phyloP scores from a whole-genome alignment of 768 basidiomycete genomes.

The Hypholoma sublateritium region DNA sequence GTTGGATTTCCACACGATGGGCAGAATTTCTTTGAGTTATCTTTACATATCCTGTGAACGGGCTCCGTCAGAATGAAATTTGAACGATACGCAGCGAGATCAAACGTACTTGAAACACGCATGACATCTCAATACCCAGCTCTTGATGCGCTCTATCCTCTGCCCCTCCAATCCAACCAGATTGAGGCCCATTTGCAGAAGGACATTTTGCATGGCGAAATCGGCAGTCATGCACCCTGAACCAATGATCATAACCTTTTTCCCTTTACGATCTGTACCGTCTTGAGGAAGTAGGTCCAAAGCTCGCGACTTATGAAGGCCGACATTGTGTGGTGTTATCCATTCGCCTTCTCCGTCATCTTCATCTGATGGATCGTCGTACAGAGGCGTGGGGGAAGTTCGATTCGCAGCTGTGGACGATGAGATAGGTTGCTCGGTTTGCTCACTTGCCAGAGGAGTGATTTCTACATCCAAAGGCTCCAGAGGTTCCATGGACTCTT shows the following conservation, averaged over 20 bases:
- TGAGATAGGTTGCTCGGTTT: constrained; percentile 1
- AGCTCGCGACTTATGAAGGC: constrained; percentile 82
- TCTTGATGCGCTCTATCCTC: constrained; percentile 87
- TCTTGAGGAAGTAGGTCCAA: constrained; percentile 75
- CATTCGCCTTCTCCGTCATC: constrained; percentile 93
- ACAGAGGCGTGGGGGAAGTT: constrained; percentile 40
- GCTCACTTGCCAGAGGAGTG: constrained; percentile 29
- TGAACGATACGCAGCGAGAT: constrained; percentile 38
- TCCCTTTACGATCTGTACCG: constrained; percentile 35
- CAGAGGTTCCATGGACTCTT: constrained; percentile 2
- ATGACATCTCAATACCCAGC: constrained; percentile 95
- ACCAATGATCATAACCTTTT: constrained; percentile 43
- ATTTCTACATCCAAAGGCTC: constrained; percentile 50
- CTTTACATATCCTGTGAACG: constrained; percentile 83
- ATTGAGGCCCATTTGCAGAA: constrained; percentile 91
- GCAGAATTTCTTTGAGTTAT: constrained; percentile 92
- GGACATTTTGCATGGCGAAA: constrained; percentile 98
- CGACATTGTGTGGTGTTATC: constrained; percentile 92
- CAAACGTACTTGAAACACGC: constrained; percentile 95
- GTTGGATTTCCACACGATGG: constrained; percentile 96
- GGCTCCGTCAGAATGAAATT: not conserved
- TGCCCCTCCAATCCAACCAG: constrained; percentile 90
- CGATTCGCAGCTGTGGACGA: constrained; percentile 17
- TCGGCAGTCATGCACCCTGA: constrained; percentile 97
- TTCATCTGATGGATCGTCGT: constrained; percentile 73